Percentiles rank a stretch among this genome's conserved stretches.
These are phyloP conservation scores for Xylariomycetidae sp. DNA, from an alignment of 2,329 filamentous ascomycete species.

Conservation along the genomic window DNA sequence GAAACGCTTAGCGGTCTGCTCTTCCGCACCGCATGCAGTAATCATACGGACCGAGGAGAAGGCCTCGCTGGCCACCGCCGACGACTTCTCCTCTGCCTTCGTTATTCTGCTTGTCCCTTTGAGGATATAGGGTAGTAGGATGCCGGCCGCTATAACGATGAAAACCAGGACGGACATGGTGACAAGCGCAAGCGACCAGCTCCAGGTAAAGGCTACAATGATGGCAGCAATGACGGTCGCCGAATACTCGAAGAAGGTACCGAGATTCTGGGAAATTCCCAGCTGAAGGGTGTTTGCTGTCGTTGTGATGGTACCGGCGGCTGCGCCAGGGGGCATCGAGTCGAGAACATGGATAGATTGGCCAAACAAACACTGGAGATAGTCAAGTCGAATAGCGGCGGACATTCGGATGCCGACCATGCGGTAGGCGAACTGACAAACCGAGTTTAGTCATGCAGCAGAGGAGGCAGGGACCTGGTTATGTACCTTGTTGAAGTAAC, in stretches of 20 bases:
- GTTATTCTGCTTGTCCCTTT: slow-evolving; percentile 41
- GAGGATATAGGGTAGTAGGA: slow-evolving; percentile 49
- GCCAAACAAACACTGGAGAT: slow-evolving; percentile 56
- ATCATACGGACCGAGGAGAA: slow-evolving; percentile 56
- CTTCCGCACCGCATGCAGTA: slow-evolving; percentile 55
- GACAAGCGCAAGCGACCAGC: slow-evolving; percentile 55
- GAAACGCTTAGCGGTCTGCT: slow-evolving; percentile 47
- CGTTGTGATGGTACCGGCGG: slow-evolving; percentile 57
- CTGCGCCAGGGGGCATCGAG: slow-evolving; percentile 55
- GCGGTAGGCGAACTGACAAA: slow-evolving; percentile 49
- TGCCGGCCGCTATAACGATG: slow-evolving; percentile 41
- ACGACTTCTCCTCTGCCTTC: slow-evolving; percentile 50
- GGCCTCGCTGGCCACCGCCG: slow-evolving; percentile 55
- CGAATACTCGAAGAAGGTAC: slow-evolving; percentile 49
- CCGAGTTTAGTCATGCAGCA: too few relatives aligned
- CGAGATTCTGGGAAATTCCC: slow-evolving; percentile 59
- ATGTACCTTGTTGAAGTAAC: slow-evolving; percentile 53
- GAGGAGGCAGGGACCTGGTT: too few relatives aligned
- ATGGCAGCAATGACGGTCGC: slow-evolving; percentile 47
- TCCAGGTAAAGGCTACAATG: slow-evolving; percentile 50
- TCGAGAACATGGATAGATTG: slow-evolving; percentile 65
- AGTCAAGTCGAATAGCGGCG: slow-evolving; percentile 56
- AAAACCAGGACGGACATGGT: slow-evolving; percentile 52
- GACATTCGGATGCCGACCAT: slow-evolving; percentile 58
- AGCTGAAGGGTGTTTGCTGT: slow-evolving; percentile 59